Evolutionary conservation across 164 flowering plant species (phyloP).

Genomic region (Hamamelis virginiana): DNA sequence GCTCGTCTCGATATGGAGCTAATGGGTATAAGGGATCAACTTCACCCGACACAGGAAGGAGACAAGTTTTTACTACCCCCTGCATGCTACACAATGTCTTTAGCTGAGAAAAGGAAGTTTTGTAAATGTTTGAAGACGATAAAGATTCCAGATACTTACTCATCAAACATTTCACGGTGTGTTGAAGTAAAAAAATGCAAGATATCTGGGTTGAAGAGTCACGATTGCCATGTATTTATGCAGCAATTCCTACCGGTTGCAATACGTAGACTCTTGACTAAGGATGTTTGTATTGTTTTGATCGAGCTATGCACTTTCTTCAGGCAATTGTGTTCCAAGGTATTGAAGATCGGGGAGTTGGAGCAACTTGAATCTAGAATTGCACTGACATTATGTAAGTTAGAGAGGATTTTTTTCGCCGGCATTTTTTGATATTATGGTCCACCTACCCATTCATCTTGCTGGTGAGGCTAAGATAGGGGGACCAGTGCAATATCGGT

Average conservation of each 20-base stretch:
- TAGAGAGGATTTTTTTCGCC: slow-evolving; percentile 26
- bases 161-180: slow-evolving; percentile 21
- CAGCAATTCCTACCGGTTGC: slow-evolving; percentile 20
- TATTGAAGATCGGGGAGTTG: not conserved
- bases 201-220: slow-evolving; percentile 17
- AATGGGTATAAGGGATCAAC: slow-evolving; percentile 10
- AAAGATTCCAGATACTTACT: slow-evolving; percentile 22
- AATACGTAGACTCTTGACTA: not conserved
- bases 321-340: slow-evolving; percentile 10
- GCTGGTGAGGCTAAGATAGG: slow-evolving; percentile 9
- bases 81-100: slow-evolving; percentile 13
- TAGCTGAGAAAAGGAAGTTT: not conserved
- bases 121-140: slow-evolving; percentile 4
- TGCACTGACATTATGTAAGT: slow-evolving; percentile 2
- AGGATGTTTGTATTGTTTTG: not conserved
- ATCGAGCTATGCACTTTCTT: slow-evolving; percentile 12
- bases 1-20: slow-evolving; percentile 13
- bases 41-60: not conserved
- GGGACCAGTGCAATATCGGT: slow-evolving; percentile 20
- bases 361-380: not conserved
- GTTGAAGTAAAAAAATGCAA: slow-evolving; percentile 14
- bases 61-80: slow-evolving; percentile 6
- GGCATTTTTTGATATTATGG: slow-evolving; percentile 22
- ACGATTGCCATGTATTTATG: slow-evolving; percentile 27
- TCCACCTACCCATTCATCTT: slow-evolving; percentile 19